Conservation (phyloP, 2,329 filamentous ascomycete species). For the Dactylellina leptospora region DNA sequence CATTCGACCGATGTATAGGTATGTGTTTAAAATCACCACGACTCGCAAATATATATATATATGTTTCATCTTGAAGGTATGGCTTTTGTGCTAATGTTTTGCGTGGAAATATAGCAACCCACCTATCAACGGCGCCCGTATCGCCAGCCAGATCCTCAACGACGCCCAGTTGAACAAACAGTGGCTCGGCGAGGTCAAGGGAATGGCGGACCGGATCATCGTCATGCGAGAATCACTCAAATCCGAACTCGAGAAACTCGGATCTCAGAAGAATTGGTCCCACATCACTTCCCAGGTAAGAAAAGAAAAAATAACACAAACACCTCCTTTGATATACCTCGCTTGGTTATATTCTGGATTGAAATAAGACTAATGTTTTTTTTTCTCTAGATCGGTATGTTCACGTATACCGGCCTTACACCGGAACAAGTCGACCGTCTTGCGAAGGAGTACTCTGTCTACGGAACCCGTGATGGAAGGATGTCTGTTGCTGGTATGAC, state of each 20-base stretch:
- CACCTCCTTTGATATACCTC: neutral
- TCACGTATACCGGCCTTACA: conserved; percentile 82
- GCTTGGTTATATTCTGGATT: neutral
- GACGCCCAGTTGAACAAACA: conserved; percentile 81
- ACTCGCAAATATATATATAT: neutral
- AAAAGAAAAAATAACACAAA: too few relatives aligned
- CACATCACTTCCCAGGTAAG: conserved; percentile 91
- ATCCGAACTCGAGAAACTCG: conserved; percentile 80
- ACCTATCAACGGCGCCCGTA: conserved; percentile 89
- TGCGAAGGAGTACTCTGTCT: conserved; percentile 77
- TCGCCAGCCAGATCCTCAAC: conserved; percentile 85
- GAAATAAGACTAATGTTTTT: neutral
- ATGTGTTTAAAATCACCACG: neutral
- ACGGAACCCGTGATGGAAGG: conserved; percentile 90
- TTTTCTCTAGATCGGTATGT: conserved; percentile 89
- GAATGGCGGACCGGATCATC: conserved; percentile 95
- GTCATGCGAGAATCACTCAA: conserved; percentile 84
- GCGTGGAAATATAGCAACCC: conserved; percentile 70
- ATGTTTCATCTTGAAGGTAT: neutral
- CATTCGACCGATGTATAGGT: conserved; percentile 92
- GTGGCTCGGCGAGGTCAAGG: conserved; percentile 90
- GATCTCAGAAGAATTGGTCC: conserved; percentile 90
- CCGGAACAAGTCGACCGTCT: conserved; percentile 71
- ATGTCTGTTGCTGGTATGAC: conserved; percentile 89
- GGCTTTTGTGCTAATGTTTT: neutral